Evolutionary conservation across 2,329 filamentous ascomycete genomes (phyloP), one percentile per base, ranked within the genome.

Genomic region (Colletotrichum tanaceti): DNA sequence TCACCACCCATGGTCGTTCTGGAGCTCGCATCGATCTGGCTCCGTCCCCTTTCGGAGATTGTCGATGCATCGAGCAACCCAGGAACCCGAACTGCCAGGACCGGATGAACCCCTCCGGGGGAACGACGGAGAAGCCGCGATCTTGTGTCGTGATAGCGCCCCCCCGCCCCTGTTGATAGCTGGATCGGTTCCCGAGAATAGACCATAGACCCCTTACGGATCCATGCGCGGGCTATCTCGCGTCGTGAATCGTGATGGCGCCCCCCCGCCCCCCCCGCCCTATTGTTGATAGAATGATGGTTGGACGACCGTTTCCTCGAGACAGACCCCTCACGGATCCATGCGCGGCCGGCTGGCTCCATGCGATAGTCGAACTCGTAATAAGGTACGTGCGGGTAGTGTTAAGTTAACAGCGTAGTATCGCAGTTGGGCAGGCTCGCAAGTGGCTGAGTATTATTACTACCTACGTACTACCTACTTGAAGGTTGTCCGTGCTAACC

Each of bases 351-450:
- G 46, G 38, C 59, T 57, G 53, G 28, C 28, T 32, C 28, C 28
- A 32, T 32, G 28, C n/a, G n/a, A n/a, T 6, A 32, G 18, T 63
- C 32, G 44, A 39, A 44, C 35, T 58, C 58, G 64, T 67, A 44
- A 63, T 39, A 24, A 32, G 44, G 52, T 58, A 41, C 64, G 64
- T 67, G n/a, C n/a, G n/a, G n/a, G n/a, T n/a, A n/a, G n/a, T n/a
- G n/a, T n/a, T n/a, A n/a, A n/a, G n/a, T n/a, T n/a, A n/a, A n/a
- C n/a, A n/a, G n/a, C n/a, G n/a, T n/a, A n/a, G n/a, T 46, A 44
- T 46, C 58, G 52, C 44, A 58, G 52, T 54, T 50, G 16, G 11
- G 59, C 52, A 53, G 53, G 58, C 64, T 63, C 64, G 52, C 53
- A 58, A 43, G 46, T 59, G 39, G 39, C 52, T 63, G 44, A 58